Base-by-base conservation (phyloP, 2,329 filamentous ascomycete species). In the Colletotrichum sp. region DNA sequence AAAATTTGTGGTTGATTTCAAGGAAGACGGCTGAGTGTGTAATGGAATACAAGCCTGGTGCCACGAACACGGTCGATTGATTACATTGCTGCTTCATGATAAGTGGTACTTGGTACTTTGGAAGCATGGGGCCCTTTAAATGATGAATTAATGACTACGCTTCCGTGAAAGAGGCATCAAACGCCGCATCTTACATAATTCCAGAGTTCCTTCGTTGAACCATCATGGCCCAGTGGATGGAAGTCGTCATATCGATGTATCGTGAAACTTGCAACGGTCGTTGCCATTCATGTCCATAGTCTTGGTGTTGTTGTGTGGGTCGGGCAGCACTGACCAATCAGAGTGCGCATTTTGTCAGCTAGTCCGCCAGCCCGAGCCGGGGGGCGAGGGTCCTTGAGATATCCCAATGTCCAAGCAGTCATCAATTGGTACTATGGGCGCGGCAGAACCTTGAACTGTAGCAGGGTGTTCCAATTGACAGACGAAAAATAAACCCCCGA, bases 391-490 rank as follows among this genome's bases (percentile, higher is more conserved):
- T 62, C 55, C 44, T 68, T 15, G 36, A 28, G 34, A 74, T 69
- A 64, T 65, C 59, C 44, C 49, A 69, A 69, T 30, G 34, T 36
- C 62, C 32, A 69, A 73, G 30, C n/a, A 30, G 74, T 74, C 64
- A 67, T 76, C 59, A 65, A 74, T 74, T 66, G 74, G 36, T 69
- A 60, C 63, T 68, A 44, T 75, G 57, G 55, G 28, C 69, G 73
- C 62, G 21, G 71, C 65, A 36, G 28, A 69, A 76, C 64, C 71
- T 65, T 52, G 60, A 49, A 34, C n/a, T 65, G 68, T 75, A 77
- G 75, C 55, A 75, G 66, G 66, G 66, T 71, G 60, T 75, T 75
- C 65, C 75, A 75, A 76, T 76, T 76, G 74, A 76, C 65, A 69
- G 75, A 68, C 62, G 72, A 73, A 72, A 70, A 69, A 63, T 55